Evolutionary conservation across 2,329 filamentous ascomycete genomes (phyloP), one percentile per base, ranked within the genome.

Genomic region (Apiospora aurea): DNA sequence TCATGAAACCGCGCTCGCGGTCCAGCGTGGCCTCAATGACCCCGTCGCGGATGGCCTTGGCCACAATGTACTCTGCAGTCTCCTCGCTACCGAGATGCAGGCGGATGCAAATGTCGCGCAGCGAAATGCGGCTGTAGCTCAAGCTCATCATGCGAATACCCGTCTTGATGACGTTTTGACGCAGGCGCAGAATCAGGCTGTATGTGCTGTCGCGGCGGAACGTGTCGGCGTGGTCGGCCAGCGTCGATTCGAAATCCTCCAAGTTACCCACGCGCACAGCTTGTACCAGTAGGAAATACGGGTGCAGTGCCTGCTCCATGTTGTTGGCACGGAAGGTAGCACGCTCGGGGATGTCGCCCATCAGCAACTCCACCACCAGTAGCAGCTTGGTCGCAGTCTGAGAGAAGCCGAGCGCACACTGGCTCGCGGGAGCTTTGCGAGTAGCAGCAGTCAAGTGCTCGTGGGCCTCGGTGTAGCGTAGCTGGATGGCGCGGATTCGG

Each of bases 21-120:
- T 99, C 96, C 74, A 98, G 86, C 2, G 93, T 95, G 46, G 96
- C 96, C 87, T 98, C 96, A 72, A 98, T 98, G 71, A 98, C 96
- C 72, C 96, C 96, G 79, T 99, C 96, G 26, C 96, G 91, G 77
- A 99, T 99, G 1, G 96, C 96, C 87, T 99, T 99, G 75, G 96
- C 96, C 47, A 98, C 96, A 81, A 99, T 99, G 83, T 99, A 99
- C 85, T 99, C 96, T 14, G 96, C 96, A 57, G 94, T 97, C 87
- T 99, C 96, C 82, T 99, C 96, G 77, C 94, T 97, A 75, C 96
- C 94, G 13, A 99, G 87, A 70, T 97, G 95, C 69, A 99, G 88
- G 67, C 96, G 94, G 72, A 98, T 95, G 85, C 96, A 99, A 77
- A 99, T 99, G 81, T 99, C 96, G 72, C 96, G 93, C 71, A 99